Conservation (phyloP, 1,284 basidiomycete species). For the Anthracocystis setariae region DNA sequence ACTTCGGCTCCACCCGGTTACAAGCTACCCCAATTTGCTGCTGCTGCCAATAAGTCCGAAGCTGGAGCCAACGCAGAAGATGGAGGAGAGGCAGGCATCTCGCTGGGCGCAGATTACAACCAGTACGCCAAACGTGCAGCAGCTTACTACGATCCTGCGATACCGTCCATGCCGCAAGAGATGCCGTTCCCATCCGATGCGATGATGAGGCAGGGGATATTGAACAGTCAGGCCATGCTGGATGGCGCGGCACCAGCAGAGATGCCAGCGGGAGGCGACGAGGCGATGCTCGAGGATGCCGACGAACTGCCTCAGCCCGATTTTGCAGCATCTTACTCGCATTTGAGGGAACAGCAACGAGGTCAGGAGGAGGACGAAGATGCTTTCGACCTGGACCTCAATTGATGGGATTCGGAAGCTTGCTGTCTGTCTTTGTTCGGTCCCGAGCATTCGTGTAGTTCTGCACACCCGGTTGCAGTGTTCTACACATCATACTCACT, state of each 20-base stretch:
- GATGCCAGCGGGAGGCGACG: slow-evolving; percentile 10
- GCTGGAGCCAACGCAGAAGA: slow-evolving; percentile 7
- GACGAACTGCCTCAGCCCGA: slow-evolving; percentile 22
- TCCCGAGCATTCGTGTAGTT: no score
- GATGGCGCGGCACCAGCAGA: slow-evolving; percentile 35
- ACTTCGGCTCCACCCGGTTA: slow-evolving; percentile 58
- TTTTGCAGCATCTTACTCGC: slow-evolving; percentile 31
- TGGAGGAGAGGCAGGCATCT: slow-evolving; percentile 9
- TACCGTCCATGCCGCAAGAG: slow-evolving; percentile 57
- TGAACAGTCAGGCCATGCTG: slow-evolving; percentile 51
- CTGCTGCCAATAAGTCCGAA: neutral
- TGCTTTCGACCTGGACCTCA: slow-evolving; percentile 59
- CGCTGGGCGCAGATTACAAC: slow-evolving; percentile 53
- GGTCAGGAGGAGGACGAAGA: slow-evolving; percentile 52
- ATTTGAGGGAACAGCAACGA: slow-evolving; percentile 33
- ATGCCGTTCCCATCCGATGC: slow-evolving; percentile 58
- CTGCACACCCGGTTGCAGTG: no score
- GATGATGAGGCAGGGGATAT: slow-evolving; percentile 58
- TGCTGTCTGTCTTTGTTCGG: no score
- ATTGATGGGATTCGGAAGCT: slow-evolving; percentile 25
- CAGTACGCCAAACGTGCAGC: slow-evolving; percentile 49
- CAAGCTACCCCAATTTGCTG: slow-evolving; percentile 30
- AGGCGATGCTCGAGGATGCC: slow-evolving; percentile 17
- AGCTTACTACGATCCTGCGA: slow-evolving; percentile 58
- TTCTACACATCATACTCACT: no score